Percentiles rank a stretch among this genome's conserved stretches.
phyloP scores from a whole-genome alignment of 2,329 filamentous ascomycete genomes.

The Aspergillus clavatus region DNA sequence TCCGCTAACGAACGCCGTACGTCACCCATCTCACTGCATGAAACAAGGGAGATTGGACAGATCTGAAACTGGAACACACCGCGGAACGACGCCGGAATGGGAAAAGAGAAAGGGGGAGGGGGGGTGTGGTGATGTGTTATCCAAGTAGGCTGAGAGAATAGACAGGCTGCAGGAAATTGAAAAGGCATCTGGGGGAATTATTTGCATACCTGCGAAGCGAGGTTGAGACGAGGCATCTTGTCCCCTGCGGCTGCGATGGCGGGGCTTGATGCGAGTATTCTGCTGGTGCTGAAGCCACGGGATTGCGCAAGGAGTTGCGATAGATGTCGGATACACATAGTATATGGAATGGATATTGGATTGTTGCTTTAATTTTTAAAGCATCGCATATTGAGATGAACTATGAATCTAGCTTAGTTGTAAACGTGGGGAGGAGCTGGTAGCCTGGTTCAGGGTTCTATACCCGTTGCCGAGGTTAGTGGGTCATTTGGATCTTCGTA shows the following conservation, averaged over 20 bases:
- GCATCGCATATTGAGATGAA: background rate
- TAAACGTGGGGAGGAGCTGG: background rate
- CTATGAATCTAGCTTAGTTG: background rate
- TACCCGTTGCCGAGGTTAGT: background rate
- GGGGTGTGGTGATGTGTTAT: background rate
- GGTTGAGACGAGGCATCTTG: slow-evolving; percentile 12
- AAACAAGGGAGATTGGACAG: background rate
- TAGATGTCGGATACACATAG: slow-evolving; percentile 5
- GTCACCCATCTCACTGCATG: no score
- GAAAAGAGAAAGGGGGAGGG: no score
- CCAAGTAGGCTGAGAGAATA: background rate
- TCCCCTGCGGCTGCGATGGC: background rate
- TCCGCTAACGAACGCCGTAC: no score
- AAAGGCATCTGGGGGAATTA: no score
- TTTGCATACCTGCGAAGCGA: slow-evolving; percentile 10
- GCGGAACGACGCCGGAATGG: background rate
- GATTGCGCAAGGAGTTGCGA: background rate
- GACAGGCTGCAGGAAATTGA: no score
- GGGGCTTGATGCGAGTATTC: background rate
- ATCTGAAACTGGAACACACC: background rate
- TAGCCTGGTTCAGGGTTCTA: background rate
- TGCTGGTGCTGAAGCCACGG: slow-evolving; percentile 7
- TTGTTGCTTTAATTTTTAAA: background rate
- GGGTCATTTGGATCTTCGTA: background rate
- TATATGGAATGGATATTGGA: background rate